phyloP scores from a whole-genome alignment of 495 filamentous ascomycete species.

The Daldinia decipiens region DNA sequence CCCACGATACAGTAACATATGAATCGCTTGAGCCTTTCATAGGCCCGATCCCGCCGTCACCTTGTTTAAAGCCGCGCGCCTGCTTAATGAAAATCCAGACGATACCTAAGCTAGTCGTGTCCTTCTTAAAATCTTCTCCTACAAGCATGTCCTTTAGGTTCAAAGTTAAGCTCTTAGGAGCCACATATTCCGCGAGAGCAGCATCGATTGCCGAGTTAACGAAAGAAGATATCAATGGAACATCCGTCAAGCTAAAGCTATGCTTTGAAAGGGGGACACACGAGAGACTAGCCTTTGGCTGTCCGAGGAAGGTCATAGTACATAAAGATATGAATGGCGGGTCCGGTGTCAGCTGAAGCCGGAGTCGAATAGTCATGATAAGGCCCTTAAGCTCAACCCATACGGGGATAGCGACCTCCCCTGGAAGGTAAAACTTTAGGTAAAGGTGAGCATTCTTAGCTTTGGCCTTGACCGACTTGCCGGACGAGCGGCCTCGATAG shows the following conservation, averaged over 20 bases:
- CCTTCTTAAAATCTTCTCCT: constrained; percentile 81
- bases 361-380: constrained; percentile 70
- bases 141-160: constrained; percentile 78
- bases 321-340: constrained; percentile 76
- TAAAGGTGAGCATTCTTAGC: constrained; percentile 76
- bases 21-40: constrained; percentile 71
- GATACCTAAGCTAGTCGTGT: constrained; percentile 71
- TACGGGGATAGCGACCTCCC: constrained; percentile 67
- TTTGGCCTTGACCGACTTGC: constrained; percentile 66
- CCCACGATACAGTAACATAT: constrained; percentile 77
- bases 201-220: constrained; percentile 78
- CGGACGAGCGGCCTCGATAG: constrained; percentile 68
- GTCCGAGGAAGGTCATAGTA: constrained; percentile 79
- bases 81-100: constrained; percentile 69
- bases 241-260: constrained; percentile 74
- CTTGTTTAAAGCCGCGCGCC: constrained; percentile 72
- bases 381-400: constrained; percentile 78
- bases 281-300: constrained; percentile 74
- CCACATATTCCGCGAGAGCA: constrained; percentile 75
- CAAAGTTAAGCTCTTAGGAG: constrained; percentile 75
- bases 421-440: constrained; percentile 73
- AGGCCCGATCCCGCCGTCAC: constrained; percentile 65
- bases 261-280: constrained; percentile 73
- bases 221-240: constrained; percentile 76
- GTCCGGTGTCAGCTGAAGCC: constrained; percentile 75